Evolutionary conservation across 495 filamentous ascomycete genomes (phyloP), one percentile per base, ranked within the genome.

Genomic region (Achaetomiella virescens): DNA sequence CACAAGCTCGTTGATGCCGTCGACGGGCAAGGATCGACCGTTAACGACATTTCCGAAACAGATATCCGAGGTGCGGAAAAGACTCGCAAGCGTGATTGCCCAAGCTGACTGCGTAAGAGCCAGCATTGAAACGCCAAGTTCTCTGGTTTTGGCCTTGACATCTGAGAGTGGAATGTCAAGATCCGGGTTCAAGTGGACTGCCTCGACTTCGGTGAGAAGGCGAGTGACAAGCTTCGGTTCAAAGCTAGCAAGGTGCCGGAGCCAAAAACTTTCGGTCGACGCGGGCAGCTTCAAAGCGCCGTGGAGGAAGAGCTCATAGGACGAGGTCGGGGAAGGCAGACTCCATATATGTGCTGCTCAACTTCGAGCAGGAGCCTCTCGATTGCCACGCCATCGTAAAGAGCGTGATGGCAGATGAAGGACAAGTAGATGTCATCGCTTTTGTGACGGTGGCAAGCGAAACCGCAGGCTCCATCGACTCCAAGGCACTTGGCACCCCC

Each of bases 11-110:
- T 89, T 80, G 25, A 92, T 75, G 4, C 78, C 76, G 21, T 85
- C 76, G 18, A 90, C 63, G 3, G 84, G 69, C 11, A 87, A 61
- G 0, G 82, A 84, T 33, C 89, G 81, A 1, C 89, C 90, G 61
- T 80, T 88, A 51, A 89, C 79, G 7, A 93, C 83, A 59, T 83
- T 90, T 0, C 89, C 89, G 52, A 95, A 93, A 69, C 87, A 91
- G n/a, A 95, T 60, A 58, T 93, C 88, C 0, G 64, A 54, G 27
- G 74, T 74, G 2, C 73, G 61, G 33, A 81, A 71, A 38, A 80
- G 70, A 1, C 76, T 64, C 0, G 79, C 68, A 1, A 95, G 64
- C 0, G 84, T 60, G 18, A 74, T 72, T 1, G 84, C 79, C 87
- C 88, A 91, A 10, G 82, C 78, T 2, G 85, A 73, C 63, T 95